These are phyloP conservation scores for Kickxella alabastrina DNA, from an alignment of 192 early-diverging fungal genomes.

Conservation along the genomic window DNA sequence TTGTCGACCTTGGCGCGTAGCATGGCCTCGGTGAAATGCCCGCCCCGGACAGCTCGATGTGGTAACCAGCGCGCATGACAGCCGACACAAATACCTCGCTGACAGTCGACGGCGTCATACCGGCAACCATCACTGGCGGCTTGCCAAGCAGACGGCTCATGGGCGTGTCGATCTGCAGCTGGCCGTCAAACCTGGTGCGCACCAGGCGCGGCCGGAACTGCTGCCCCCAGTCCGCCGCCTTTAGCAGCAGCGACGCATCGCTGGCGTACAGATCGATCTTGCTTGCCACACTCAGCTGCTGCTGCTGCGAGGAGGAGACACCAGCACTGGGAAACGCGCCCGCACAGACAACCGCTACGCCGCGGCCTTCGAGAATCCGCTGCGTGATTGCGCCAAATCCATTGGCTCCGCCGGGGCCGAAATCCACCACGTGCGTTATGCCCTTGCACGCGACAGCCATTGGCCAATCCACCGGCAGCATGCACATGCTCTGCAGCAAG, in stretches of 20 bases:
- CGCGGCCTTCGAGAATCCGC: slow-evolving; percentile 81
- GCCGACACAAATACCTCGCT: slow-evolving; percentile 74
- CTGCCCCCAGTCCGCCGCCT: slow-evolving; percentile 73
- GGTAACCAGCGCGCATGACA: slow-evolving; percentile 84
- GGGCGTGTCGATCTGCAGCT: slow-evolving; percentile 77
- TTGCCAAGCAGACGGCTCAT: slow-evolving; percentile 79
- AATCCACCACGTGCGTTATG: slow-evolving; percentile 89
- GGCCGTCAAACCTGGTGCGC: slow-evolving; percentile 47
- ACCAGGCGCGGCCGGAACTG: slow-evolving; percentile 77
- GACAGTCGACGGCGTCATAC: slow-evolving; percentile 88
- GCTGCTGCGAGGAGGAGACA: slow-evolving; percentile 23
- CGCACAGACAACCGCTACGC: slow-evolving; percentile 50
- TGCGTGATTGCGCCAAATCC: slow-evolving; percentile 79
- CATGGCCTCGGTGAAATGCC: slow-evolving; percentile 80
- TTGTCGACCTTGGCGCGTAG: slow-evolving; percentile 75
- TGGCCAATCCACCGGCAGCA: slow-evolving; percentile 61
- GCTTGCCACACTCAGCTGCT: slow-evolving; percentile 67
- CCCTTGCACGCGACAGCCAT: slow-evolving; percentile 48
- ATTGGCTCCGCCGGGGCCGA: slow-evolving; percentile 78
- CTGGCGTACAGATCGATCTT: slow-evolving; percentile 59
- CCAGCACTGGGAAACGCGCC: too few species aligned
- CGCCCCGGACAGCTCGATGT: slow-evolving; percentile 80
- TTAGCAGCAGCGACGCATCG: slow-evolving; percentile 7
- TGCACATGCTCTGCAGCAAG: slow-evolving; percentile 65
- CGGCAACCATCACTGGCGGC: slow-evolving; percentile 89